Conservation (phyloP, 2,329 filamentous ascomycete genomes). For the Neoscytalidium dimidiatum region DNA sequence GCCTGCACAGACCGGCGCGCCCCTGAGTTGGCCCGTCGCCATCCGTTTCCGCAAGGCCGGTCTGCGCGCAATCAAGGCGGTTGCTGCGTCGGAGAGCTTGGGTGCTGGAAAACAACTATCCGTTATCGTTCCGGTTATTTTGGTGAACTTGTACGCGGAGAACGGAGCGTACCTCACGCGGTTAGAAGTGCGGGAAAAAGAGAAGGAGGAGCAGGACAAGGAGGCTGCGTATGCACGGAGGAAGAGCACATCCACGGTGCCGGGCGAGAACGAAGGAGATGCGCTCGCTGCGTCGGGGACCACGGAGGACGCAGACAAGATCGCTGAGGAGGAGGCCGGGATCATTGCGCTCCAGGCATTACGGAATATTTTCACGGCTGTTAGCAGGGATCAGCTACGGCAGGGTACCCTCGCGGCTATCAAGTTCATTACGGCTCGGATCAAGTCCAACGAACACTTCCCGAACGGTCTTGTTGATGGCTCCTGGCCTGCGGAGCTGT, state of each 20-base stretch:
- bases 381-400: slow-evolving; percentile 80
- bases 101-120: slow-evolving; percentile 75
- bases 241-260: slow-evolving; percentile 79
- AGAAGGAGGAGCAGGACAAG: slow-evolving; percentile 68
- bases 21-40: slow-evolving; percentile 69
- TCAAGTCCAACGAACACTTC: slow-evolving; percentile 30
- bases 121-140: slow-evolving; percentile 77
- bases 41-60: slow-evolving; percentile 62
- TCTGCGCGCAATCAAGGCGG: slow-evolving; percentile 72
- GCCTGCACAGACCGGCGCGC: slow-evolving; percentile 30
- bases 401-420: slow-evolving; percentile 73
- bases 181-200: slow-evolving; percentile 66
- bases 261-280: slow-evolving; percentile 68
- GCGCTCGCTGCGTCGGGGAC: slow-evolving; percentile 72
- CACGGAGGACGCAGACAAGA: slow-evolving; percentile 81
- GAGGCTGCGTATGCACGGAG: slow-evolving; percentile 67
- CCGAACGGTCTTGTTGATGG: slow-evolving; percentile 45
- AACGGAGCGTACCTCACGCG: slow-evolving; percentile 69
- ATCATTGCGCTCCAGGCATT: slow-evolving; percentile 83
- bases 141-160: slow-evolving; percentile 82
- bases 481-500: slow-evolving; percentile 82
- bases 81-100: slow-evolving; percentile 78
- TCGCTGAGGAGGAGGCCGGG: slow-evolving; percentile 86
- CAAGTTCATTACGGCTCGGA: slow-evolving; percentile 62
- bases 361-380: slow-evolving; percentile 80